phyloP scores from a whole-genome alignment of 164 flowering plant species.

The Vitis rupestris region DNA sequence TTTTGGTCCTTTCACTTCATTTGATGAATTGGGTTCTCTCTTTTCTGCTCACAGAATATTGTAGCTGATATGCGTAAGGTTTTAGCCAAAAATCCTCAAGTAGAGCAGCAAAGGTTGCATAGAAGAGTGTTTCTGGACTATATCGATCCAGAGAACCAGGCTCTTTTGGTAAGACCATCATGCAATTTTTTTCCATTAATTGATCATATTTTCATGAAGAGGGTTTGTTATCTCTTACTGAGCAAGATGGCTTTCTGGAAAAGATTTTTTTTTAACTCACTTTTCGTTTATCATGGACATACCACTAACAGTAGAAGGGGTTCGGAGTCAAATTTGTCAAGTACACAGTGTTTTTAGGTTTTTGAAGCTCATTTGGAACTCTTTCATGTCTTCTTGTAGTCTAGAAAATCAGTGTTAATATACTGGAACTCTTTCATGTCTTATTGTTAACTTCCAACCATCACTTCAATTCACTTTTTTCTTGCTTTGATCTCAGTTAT shows the following conservation, averaged over 20 bases:
- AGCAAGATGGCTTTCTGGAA: neutral
- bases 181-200: neutral
- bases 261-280: neutral
- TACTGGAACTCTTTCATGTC: neutral
- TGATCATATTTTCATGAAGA: neutral
- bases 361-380: no score
- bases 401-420: no score
- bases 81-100: slow-evolving; percentile 93
- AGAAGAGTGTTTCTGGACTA: slow-evolving; percentile 85
- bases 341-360: neutral
- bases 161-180: slow-evolving; percentile 61
- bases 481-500: neutral
- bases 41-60: slow-evolving; percentile 54
- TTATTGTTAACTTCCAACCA: neutral
- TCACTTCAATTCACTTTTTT: neutral
- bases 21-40: neutral
- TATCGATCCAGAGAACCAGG: slow-evolving; percentile 82
- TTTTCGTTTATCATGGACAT: neutral
- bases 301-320: neutral
- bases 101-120: slow-evolving; percentile 93
- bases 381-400: no score
- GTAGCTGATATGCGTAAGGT: slow-evolving; percentile 99
- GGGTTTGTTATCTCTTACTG: neutral
- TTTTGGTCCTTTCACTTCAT: neutral
- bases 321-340: neutral